Evolutionary conservation across 805 yeast species (phyloP), one percentile per base, ranked within the genome.

Genomic region (Kuraishia borneana): DNA sequence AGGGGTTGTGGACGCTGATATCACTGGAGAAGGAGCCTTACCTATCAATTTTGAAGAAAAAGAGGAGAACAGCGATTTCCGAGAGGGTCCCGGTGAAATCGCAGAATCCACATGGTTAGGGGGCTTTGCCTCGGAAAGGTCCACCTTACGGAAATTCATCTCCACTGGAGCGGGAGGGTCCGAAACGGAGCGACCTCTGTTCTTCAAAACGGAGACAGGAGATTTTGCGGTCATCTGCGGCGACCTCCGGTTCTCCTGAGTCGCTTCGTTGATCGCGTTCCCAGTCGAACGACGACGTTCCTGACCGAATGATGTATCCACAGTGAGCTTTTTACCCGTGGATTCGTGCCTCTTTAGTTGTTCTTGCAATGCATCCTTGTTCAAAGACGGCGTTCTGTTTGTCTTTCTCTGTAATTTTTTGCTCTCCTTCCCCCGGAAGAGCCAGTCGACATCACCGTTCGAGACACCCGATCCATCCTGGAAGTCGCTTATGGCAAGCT

Each of bases 361-460:
- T n/a, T n/a, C n/a, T n/a, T n/a, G n/a, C n/a, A n/a, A n/a, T n/a
- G n/a, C n/a, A n/a, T n/a, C n/a, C n/a, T n/a, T n/a, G n/a, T n/a
- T n/a, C n/a, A n/a, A n/a, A n/a, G n/a, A n/a, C n/a, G n/a, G n/a
- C n/a, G n/a, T n/a, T n/a, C n/a, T n/a, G n/a, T n/a, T n/a, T n/a
- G n/a, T n/a, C n/a, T n/a, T n/a, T n/a, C n/a, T n/a, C n/a, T n/a
- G n/a, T n/a, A n/a, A 30, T 19, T 70, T 74, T 56, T 70, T 73
- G 22, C 54, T 63, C 27, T 77, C 75, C 49, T 77, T 77, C n/a
- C 88, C 88, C 45, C 85, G 63, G 49, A 82, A 82, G 19, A 83
- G 60, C 94, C 94, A 83, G 48, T 82, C 94, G 9, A 83, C 87
- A 44, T 82, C 89, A 30, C 83, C 79, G 45, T 78, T 76, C 34